Conservation (phyloP, 2,329 filamentous ascomycete genomes). For the Pestalotiopsis sp. region DNA sequence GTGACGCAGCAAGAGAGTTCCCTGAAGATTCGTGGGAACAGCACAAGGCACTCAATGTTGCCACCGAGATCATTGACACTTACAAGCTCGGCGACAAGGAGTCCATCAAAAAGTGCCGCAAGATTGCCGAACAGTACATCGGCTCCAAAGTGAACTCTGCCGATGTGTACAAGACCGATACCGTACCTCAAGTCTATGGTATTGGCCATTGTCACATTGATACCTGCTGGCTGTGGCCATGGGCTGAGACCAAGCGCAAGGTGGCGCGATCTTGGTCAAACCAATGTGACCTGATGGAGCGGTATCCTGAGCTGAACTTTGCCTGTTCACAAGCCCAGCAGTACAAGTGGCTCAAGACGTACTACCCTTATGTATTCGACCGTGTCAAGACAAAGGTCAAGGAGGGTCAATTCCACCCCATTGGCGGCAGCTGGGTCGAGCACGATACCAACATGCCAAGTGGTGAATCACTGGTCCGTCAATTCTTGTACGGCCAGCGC, state of each 20-base stretch:
- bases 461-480: constrained; percentile 89
- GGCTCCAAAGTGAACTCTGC: constrained; percentile 80
- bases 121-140: constrained; percentile 82
- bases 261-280: constrained; percentile 95
- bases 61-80: constrained; percentile 85
- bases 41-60: constrained; percentile 81
- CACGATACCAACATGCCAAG: constrained; percentile 98
- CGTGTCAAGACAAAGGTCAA: constrained; percentile 91
- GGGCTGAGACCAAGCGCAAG: constrained; percentile 96
- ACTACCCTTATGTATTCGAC: constrained; percentile 87
- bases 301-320: constrained; percentile 92
- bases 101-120: constrained; percentile 77
- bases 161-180: constrained; percentile 79
- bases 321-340: constrained; percentile 93
- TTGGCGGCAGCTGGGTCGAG: constrained; percentile 98
- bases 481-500: constrained; percentile 93
- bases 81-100: constrained; percentile 82
- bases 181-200: constrained; percentile 77
- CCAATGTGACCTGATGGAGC: constrained; percentile 92
- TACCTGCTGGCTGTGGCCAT: constrained; percentile 98
- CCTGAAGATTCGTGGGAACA: constrained; percentile 86
- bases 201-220: constrained; percentile 98
- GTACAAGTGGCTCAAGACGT: constrained; percentile 93
- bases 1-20: constrained; percentile 89
- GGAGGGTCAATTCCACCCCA: constrained; percentile 88